Evolutionary conservation across 75 land plant genomes (phyloP).

Genomic region (Selaginella tamariscina): DNA sequence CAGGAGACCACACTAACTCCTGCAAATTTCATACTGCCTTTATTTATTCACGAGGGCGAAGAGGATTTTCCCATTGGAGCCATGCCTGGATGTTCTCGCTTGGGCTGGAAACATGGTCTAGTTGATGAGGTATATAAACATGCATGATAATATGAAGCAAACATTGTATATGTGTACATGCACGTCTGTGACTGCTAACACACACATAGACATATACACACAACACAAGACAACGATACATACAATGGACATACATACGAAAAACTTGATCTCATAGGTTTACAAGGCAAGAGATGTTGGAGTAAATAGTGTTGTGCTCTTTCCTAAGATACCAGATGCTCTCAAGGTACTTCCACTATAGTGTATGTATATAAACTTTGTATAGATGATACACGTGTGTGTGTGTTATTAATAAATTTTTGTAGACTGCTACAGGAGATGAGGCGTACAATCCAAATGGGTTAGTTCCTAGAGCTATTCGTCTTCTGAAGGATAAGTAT

Average conservation of each 20-base stretch:
- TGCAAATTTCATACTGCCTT: slow-evolving; percentile 85
- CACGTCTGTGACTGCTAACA: neutral
- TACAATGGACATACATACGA: too few species aligned
- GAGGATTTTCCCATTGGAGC: slow-evolving; percentile 94
- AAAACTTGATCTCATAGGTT: slow-evolving; percentile 38
- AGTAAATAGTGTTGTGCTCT: slow-evolving; percentile 84
- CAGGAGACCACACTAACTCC: slow-evolving; percentile 80
- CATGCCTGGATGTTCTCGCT: slow-evolving; percentile 95
- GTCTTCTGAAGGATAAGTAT: slow-evolving; percentile 83
- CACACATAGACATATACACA: too few species aligned
- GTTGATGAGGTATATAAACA: slow-evolving; percentile 61
- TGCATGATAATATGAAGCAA: neutral
- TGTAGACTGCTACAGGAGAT: slow-evolving; percentile 80
- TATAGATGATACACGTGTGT: neutral
- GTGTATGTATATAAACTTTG: neutral
- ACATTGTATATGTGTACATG: neutral
- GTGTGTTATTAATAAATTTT: neutral
- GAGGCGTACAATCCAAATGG: slow-evolving; percentile 93
- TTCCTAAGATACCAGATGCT: slow-evolving; percentile 96
- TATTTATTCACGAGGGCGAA: slow-evolving; percentile 98
- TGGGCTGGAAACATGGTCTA: slow-evolving; percentile 98
- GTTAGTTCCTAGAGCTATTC: slow-evolving; percentile 73
- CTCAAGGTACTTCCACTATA: slow-evolving; percentile 49
- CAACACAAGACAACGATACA: too few species aligned
- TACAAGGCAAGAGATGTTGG: slow-evolving; percentile 96